A percentile compares a stretch with the other conserved stretches of the same genome.
Evolutionary conservation across 73 alveolate species (phyloP).

Genomic region (Paramecium caudatum): DNA sequence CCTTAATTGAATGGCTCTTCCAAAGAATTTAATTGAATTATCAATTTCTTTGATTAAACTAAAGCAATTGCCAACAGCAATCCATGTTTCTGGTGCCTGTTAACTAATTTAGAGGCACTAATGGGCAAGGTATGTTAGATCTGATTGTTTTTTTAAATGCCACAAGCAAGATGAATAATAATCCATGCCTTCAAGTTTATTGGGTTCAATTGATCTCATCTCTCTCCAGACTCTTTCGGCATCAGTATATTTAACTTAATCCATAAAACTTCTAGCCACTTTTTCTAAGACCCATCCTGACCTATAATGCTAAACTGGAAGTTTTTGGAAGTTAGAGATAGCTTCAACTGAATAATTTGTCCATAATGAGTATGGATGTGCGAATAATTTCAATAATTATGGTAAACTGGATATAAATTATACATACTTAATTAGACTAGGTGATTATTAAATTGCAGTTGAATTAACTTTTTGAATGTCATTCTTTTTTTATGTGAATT

Average conservation of each 20-base stretch:
- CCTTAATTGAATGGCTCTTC: constrained; percentile 94
- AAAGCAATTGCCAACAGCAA: constrained; percentile 95
- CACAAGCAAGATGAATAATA: constrained; percentile 96
- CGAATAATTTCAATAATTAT: constrained; percentile 86
- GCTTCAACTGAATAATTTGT: constrained; percentile 89
- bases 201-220: constrained; percentile 90
- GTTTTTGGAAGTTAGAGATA: constrained; percentile 84
- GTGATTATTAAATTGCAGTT: background rate
- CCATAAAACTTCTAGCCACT: constrained; percentile 94
- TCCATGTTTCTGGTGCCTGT: constrained; percentile 98
- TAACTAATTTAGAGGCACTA: constrained; percentile 84
- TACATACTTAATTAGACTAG: constrained; percentile 38
- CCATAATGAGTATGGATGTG: constrained; percentile 87
- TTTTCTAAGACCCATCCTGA: constrained; percentile 94
- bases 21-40: constrained; percentile 94
- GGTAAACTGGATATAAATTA: too few relatives aligned
- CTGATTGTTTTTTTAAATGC: constrained; percentile 96
- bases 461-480: background rate
- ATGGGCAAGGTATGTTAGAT: constrained; percentile 89
- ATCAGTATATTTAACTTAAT: constrained; percentile 90
- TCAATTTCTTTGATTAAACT: constrained; percentile 96
- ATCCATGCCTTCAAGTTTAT: constrained; percentile 94
- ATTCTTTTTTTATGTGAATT: background rate
- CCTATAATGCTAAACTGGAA: constrained; percentile 91
- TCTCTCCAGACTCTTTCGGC: constrained; percentile 91